Evolutionary conservation across 169 alveolate genomes (phyloP), one percentile per base, ranked within the genome.

Genomic region (Plasmodium relictum): DNA sequence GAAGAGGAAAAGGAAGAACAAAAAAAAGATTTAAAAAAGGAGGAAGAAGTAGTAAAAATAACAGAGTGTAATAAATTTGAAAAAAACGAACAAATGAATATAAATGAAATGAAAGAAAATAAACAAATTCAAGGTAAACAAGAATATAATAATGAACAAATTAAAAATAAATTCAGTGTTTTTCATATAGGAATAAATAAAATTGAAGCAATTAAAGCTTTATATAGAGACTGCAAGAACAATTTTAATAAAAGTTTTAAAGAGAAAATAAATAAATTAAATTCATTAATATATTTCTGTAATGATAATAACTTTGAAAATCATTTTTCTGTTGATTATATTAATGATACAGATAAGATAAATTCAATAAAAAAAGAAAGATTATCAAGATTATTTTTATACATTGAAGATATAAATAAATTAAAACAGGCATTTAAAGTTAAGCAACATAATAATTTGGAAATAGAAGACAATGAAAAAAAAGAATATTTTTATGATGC

Each of bases 401-500:
- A 86, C 20, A 86, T 86, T 59, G 92, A 86, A 50, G 92, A 86
- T 50, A 86, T 86, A 59, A 58, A 86, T 58, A 70, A 86, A 37
- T 42, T 86, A 48, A 70, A 59, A 39, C 87, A 86, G 70, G 74
- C 92, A 8, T 63, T 86, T 58, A 86, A 86, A 65, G 87, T 42
- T 44, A 48, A 86, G 24, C 92, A 86, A 20, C 66, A 50, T 61
- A 50, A 59, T n/a, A 59, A 86, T 24, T 0, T 39, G 6, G 20
- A 86, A 70, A 58, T 71, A 58, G 86, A 61, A 54, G 56, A 59
- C 44, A 87, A 71, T 31, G 87, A 45, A 45, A 61, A 63, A 26
- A 86, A 69, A 31, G 92, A 86, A 59, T n/a, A 50, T 70, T 86
- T 86, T 71, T 86, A 86, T 63, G 92, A 86, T 62, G 86, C 92